A percentile compares a stretch with the other conserved stretches of the same genome.
Conservation (phyloP, 257 asterid species). For the Salvia rosmarinus region DNA sequence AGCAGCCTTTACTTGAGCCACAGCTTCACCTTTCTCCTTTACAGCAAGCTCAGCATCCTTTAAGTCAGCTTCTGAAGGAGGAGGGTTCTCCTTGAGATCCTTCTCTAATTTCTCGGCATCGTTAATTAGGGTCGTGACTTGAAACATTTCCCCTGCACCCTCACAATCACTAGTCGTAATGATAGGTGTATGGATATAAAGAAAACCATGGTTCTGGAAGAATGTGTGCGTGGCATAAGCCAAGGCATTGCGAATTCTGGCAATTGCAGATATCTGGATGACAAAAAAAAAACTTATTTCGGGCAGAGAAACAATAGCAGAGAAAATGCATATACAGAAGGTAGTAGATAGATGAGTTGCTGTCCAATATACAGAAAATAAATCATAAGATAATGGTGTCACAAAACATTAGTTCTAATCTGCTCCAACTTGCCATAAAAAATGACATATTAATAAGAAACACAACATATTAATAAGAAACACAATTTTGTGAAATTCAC, state of each 20-base stretch:
- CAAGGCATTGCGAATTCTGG: slow-evolving; percentile 86
- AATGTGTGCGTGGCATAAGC: slow-evolving; percentile 94
- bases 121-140: slow-evolving; percentile 74
- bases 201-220: slow-evolving; percentile 86
- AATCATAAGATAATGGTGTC: neutral
- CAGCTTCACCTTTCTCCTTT: slow-evolving; percentile 79
- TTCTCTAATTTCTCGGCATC: slow-evolving; percentile 81
- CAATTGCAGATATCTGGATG: slow-evolving; percentile 77
- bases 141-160: slow-evolving; percentile 99
- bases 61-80: slow-evolving; percentile 71
- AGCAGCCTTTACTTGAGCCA: slow-evolving; percentile 67
- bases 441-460: neutral
- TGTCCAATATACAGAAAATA: neutral
- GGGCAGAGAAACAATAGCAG: neutral
- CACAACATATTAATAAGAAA: neutral
- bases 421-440: neutral
- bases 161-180: slow-evolving; percentile 97
- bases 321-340: neutral
- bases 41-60: slow-evolving; percentile 62
- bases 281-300: slow-evolving; percentile 5
- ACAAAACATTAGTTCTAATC: neutral
- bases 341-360: neutral
- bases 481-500: slow-evolving; percentile 1
- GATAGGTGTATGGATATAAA: slow-evolving; percentile 91
- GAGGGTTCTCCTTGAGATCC: slow-evolving; percentile 71